phyloP scores from a whole-genome alignment of 2,329 filamentous ascomycete species.

The Arthroderma uncinatum region DNA sequence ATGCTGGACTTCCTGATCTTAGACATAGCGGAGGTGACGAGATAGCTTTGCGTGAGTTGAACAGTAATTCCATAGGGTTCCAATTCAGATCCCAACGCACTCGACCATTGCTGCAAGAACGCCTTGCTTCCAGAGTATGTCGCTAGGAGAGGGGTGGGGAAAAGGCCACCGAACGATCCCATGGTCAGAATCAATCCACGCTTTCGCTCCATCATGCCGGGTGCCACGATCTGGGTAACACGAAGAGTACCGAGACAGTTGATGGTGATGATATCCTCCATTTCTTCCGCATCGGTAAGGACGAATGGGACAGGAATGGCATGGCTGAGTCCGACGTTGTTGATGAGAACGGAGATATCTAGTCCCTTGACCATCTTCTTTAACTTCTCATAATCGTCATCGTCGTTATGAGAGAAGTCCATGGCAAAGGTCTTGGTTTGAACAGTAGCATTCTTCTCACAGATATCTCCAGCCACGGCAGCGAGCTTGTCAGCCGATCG shows the following conservation, averaged over 20 bases:
- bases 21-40: slow-evolving; percentile 93
- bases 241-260: slow-evolving; percentile 87
- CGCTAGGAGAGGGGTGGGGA: slow-evolving; percentile 82
- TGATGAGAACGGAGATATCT: slow-evolving; percentile 79
- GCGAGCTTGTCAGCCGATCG: slow-evolving; percentile 90
- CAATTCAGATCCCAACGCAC: slow-evolving; percentile 71
- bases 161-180: slow-evolving; percentile 89
- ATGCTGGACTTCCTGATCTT: slow-evolving; percentile 74
- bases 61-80: slow-evolving; percentile 71
- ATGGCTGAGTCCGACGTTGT: slow-evolving; percentile 95
- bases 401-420: slow-evolving; percentile 75
- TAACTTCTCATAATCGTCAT: slow-evolving; percentile 68
- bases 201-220: slow-evolving; percentile 72
- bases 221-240: slow-evolving; percentile 73
- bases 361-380: slow-evolving; percentile 57
- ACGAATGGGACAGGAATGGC: slow-evolving; percentile 83
- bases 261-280: slow-evolving; percentile 84
- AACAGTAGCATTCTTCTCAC: slow-evolving; percentile 51
- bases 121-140: slow-evolving; percentile 98
- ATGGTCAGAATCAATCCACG: slow-evolving; percentile 88
- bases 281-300: slow-evolving; percentile 65
- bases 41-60: slow-evolving; percentile 82
- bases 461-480: slow-evolving; percentile 62
- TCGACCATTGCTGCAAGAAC: slow-evolving; percentile 94
- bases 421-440: slow-evolving; percentile 73